A percentile compares a stretch with the other conserved stretches of the same genome.
Evolutionary conservation across 208 protist species (phyloP).

Genomic region (Ichthyophonus hoferi): DNA sequence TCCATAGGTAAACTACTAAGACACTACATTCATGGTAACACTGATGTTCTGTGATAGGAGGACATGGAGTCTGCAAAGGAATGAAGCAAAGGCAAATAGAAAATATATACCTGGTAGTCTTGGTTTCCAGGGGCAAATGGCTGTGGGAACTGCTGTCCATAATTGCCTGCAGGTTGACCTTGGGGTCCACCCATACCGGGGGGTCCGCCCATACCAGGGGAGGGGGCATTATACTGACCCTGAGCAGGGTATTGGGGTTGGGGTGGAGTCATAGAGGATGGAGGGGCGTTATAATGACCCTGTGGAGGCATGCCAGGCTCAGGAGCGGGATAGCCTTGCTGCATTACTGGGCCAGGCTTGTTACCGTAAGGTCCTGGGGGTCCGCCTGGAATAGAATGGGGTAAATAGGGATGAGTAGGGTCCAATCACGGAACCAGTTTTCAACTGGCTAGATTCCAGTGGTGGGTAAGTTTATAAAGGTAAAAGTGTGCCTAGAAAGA

Average conservation of each 20-base stretch:
- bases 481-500: not conserved
- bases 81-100: not conserved
- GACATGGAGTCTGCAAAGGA: not conserved
- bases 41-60: too few relatives aligned
- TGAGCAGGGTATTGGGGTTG: not conserved
- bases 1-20: not conserved
- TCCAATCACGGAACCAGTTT: too few relatives aligned
- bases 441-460: too few relatives aligned
- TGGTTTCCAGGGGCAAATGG: not conserved
- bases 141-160: not conserved
- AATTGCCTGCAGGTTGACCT: not conserved
- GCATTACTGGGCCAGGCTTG: not conserved
- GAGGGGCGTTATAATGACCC: not conserved
- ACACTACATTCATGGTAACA: too few relatives aligned
- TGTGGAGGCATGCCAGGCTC: not conserved
- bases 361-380: not conserved
- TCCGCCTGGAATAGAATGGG: not conserved
- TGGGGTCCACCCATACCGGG: too few relatives aligned
- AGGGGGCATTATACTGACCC: not conserved
- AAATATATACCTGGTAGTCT: not conserved
- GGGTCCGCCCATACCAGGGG: not conserved
- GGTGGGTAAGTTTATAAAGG: too few relatives aligned
- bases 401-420: not conserved
- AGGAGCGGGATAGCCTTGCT: not conserved
- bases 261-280: not conserved